Evolutionary conservation across 495 filamentous ascomycete genomes (phyloP), one percentile per base, ranked within the genome.

Genomic region (Pyrenopolyporus hunteri): DNA sequence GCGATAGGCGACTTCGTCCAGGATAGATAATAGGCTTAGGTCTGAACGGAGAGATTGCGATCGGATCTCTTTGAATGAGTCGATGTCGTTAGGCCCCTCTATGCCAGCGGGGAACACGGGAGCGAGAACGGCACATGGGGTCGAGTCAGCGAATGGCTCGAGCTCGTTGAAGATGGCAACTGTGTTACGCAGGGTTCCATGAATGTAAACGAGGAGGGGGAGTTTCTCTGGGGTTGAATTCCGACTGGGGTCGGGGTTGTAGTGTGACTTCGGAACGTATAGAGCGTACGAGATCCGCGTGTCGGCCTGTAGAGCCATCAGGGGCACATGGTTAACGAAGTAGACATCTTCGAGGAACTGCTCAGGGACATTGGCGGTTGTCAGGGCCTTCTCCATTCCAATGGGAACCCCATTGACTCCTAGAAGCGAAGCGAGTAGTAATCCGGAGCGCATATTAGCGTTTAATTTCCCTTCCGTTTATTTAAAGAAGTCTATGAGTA

Each of bases 381-480:
- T 69, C 16, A 79, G 72, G 57, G 72, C 74, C 14, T 71, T 76
- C 9, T 81, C 80, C 67, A 78, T 70, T 42, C 63, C 83, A 36
- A 76, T 76, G 20, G 74, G 73, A 28, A 28, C 42, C 14, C 78
- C 45, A 6, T 43, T 26, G 19, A 58, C n/a, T 17, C 57, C 48
- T 13, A 52, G 20, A 2, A 59, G 29, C 9, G 47, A 59, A 5
- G 57, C 20, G 8, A 59, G 37, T 2, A 52, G n/a, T 46, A 53
- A 47, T 37, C 31, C 57, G 47, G 37, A 52, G 17, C 40, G 50
- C 57, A 59, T 59, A 5, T 42, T 45, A 19, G 11, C 11, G n/a
- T n/a, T n/a, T n/a, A n/a, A n/a, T n/a, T 29, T 32, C 29, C 17
- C 14, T 36, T 35, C 43, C 20, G 9, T 7, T 14, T 29, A 25